Evolutionary conservation across 1,284 basidiomycete species (phyloP).

Genomic region (Limonomyces culmigenus): DNA sequence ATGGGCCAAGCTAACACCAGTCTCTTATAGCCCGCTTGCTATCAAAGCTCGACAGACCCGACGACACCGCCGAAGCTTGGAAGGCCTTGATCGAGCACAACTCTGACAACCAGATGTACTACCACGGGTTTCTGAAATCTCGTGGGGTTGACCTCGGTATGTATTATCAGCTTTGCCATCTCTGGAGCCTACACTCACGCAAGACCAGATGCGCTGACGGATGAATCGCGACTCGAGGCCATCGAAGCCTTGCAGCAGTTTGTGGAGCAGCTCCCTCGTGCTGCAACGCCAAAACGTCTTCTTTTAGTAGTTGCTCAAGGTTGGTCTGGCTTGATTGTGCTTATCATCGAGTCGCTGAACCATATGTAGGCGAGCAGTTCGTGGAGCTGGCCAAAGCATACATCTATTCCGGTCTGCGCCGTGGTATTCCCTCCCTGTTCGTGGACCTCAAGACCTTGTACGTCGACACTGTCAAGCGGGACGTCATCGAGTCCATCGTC

Average conservation of each 20-base stretch:
- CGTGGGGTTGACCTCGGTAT: slow-evolving; percentile 57
- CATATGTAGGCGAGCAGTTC: slow-evolving; percentile 47
- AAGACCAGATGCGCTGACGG: slow-evolving; percentile 23
- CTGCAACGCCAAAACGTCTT: slow-evolving; percentile 59
- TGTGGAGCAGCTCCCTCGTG: slow-evolving; percentile 42
- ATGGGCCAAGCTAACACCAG: slow-evolving; percentile 1
- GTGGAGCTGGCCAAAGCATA: slow-evolving; percentile 51
- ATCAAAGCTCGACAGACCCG: slow-evolving; percentile 37
- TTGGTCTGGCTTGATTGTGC: not conserved
- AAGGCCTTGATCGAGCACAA: slow-evolving; percentile 71
- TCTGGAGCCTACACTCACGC: not conserved
- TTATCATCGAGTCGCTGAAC: slow-evolving; percentile 1
- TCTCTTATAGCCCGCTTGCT: slow-evolving; percentile 43
- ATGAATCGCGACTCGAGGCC: slow-evolving; percentile 34
- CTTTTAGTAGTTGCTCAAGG: slow-evolving; percentile 47
- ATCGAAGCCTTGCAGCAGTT: slow-evolving; percentile 45
- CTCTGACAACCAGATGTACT: slow-evolving; percentile 72
- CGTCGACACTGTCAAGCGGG: slow-evolving; percentile 41
- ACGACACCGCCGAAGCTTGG: slow-evolving; percentile 71
- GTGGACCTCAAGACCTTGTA: slow-evolving; percentile 87
- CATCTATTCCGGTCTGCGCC: slow-evolving; percentile 54
- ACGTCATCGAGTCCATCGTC: slow-evolving; percentile 56
- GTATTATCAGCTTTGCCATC: too few relatives aligned
- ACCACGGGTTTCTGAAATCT: slow-evolving; percentile 54
- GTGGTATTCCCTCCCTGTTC: slow-evolving; percentile 90